Evolutionary conservation across 2,329 filamentous ascomycete species (phyloP).

Genomic region (Apiospora sp.): DNA sequence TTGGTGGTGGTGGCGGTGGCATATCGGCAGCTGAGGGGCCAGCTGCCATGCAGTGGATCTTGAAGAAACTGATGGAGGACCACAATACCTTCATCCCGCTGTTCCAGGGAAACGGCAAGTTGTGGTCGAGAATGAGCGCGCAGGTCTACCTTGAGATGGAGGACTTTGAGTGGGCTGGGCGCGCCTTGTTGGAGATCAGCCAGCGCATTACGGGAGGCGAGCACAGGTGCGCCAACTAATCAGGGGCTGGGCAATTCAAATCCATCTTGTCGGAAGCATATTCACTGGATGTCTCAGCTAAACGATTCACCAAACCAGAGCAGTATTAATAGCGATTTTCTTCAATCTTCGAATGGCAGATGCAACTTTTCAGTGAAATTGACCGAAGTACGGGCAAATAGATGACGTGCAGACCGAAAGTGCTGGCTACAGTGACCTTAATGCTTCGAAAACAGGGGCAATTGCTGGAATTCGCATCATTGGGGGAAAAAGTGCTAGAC

Average conservation of each 20-base stretch:
- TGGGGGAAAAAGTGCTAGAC: background rate
- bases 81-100: slow-evolving; percentile 76
- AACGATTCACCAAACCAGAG: background rate
- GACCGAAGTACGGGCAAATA: background rate
- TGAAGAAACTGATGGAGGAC: slow-evolving; percentile 56
- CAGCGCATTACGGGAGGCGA: slow-evolving; percentile 48
- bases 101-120: slow-evolving; percentile 64
- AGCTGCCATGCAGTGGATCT: slow-evolving; percentile 42
- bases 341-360: background rate
- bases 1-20: slow-evolving; percentile 24
- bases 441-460: background rate
- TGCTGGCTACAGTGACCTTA: background rate
- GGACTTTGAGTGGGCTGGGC: slow-evolving; percentile 78
- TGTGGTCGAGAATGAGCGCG: slow-evolving; percentile 78
- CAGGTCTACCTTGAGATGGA: slow-evolving; percentile 84
- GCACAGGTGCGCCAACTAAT: slow-evolving; percentile 23
- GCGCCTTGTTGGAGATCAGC: slow-evolving; percentile 60
- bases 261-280: background rate
- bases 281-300: background rate
- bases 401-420: background rate
- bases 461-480: background rate
- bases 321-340: background rate
- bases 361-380: background rate
- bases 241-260: background rate
- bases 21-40: slow-evolving; percentile 30